Conservation (phyloP, 2,329 filamentous ascomycete genomes). For the Colletotrichum navitas region DNA sequence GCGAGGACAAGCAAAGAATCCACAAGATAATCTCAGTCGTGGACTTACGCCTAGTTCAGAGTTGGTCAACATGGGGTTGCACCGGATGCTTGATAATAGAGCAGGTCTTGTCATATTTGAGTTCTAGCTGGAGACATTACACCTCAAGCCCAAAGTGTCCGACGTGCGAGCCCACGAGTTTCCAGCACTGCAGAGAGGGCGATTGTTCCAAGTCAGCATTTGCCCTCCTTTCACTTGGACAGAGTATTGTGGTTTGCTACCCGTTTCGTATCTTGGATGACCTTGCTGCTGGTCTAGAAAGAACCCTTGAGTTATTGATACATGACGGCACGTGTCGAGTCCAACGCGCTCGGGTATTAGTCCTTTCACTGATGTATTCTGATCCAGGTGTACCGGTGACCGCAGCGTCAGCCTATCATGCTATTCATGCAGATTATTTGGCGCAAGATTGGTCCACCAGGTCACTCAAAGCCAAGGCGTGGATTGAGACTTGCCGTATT, state of each 20-base stretch:
- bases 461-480: neutral
- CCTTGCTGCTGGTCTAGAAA: neutral
- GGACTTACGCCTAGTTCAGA: neutral
- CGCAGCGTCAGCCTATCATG: accelerated
- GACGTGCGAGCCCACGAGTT: neutral
- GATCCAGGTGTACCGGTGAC: neutral
- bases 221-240: neutral
- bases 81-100: neutral
- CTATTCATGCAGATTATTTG: neutral
- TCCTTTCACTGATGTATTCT: neutral
- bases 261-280: conserved; percentile 12
- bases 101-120: neutral
- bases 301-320: neutral
- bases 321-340: neutral
- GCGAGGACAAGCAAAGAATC: neutral
- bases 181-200: neutral
- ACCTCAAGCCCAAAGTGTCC: neutral
- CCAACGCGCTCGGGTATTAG: too few species aligned
- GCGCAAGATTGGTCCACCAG: neutral
- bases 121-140: neutral
- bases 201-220: conserved; percentile 11
- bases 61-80: neutral
- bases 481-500: neutral
- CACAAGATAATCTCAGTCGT: neutral
- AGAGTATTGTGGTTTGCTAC: conserved; percentile 7